Conservation (phyloP, 768 basidiomycete genomes). For the Asterophora lycoperdoides region DNA sequence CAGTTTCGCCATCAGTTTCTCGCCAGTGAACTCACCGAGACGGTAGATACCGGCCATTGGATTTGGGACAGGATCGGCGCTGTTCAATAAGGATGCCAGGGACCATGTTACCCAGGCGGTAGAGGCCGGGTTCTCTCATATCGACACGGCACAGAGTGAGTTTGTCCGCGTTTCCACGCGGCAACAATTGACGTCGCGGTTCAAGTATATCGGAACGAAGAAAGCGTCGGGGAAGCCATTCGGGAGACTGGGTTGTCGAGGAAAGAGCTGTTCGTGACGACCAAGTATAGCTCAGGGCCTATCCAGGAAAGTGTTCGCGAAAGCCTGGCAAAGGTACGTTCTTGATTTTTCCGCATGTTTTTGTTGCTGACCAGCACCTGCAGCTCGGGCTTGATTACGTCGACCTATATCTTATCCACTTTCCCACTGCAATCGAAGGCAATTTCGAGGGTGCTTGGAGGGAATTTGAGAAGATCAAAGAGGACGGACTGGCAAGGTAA, state of each 20-base stretch:
- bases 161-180: slow-evolving; percentile 19
- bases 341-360: neutral
- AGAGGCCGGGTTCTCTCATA: slow-evolving; percentile 16
- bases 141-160: slow-evolving; percentile 24
- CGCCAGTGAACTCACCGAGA: neutral
- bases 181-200: slow-evolving; percentile 9
- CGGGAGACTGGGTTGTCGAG: slow-evolving; percentile 44
- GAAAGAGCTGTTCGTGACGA: slow-evolving; percentile 46
- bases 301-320: slow-evolving; percentile 37
- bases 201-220: slow-evolving; percentile 37
- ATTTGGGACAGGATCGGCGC: slow-evolving; percentile 14
- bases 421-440: slow-evolving; percentile 29
- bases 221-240: slow-evolving; percentile 37
- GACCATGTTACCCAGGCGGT: slow-evolving; percentile 13
- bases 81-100: slow-evolving; percentile 6
- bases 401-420: slow-evolving; percentile 71
- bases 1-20: neutral
- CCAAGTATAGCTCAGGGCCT: slow-evolving; percentile 45
- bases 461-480: slow-evolving; percentile 51
- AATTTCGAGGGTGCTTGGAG: slow-evolving; percentile 45
- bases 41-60: slow-evolving; percentile 16
- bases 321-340: slow-evolving; percentile 48
- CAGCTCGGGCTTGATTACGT: slow-evolving; percentile 60
- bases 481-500: slow-evolving; percentile 40
- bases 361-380: neutral